Base-by-base conservation (phyloP, 2,329 filamentous ascomycete species). In the Xylariaceae sp. region DNA sequence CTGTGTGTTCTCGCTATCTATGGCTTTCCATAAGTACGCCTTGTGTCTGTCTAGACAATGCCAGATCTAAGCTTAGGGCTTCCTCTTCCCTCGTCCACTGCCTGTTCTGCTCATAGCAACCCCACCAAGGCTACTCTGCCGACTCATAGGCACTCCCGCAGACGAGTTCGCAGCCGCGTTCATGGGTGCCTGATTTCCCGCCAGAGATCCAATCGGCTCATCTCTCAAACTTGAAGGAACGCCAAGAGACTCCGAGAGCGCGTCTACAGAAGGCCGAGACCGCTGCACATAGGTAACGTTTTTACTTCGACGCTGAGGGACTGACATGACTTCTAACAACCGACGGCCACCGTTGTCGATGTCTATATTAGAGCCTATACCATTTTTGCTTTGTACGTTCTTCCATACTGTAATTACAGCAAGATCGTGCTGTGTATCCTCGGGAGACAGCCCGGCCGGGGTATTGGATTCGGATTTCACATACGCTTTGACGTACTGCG, bases 401-500 rank as follows among this genome's bases (percentile, higher is more conserved):
- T 79, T 79, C 61, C 82, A 79, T 56, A 80, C 76, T 29, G 79
- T 79, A 73, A 87, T 83, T 41, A 86, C 78, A 8, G 78, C 75
- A 23, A 85, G 69, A 46, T 85, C 84, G 6, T 78, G 79, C 26
- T 72, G 70, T 36, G 83, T 75, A 52, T 84, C 81, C 30, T 83
- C 80, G 5, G 72, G 65, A 10, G 76, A 74, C 20, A 85, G 70
- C 13, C 76, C 71, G 1, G 76, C 74, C 1, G 82, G 81, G 26
- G 80, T 81, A 66, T 83, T 84, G 56, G 80, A 79, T 54, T 85
- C 82, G 10, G 76, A 73, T 40, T 77, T 75, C 37, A 78, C 75
- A 55, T 82, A 81, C 11, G 80, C 77, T 72, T 84, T 84, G 55
- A 82, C 79, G 58, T 85, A 85, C 47, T 81, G 81, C 47, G 78